Base-by-base conservation (phyloP, 371 early-diverging fungal species). In the Mortierella sp. region DNA sequence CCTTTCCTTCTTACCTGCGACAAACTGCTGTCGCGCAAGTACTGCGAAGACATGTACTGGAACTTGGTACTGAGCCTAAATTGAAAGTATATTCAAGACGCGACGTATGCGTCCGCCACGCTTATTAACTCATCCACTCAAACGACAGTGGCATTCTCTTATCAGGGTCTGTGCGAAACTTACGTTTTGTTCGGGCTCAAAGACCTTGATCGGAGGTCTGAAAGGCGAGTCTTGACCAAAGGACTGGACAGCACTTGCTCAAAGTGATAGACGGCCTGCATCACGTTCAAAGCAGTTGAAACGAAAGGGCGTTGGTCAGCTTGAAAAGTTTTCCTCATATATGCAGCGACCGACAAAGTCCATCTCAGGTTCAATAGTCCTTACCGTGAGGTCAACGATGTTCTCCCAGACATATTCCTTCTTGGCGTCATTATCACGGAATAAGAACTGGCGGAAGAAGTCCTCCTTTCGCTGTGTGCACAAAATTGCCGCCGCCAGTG, bases 401-500 rank as follows among this genome's bases (percentile, higher is more conserved):
- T 91, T 91, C 55, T 83, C 82, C 94, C 94, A 95, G 2, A 91
- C 83, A 38, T 74, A 89, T 27, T 87, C 84, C 6, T 85, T 82
- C 71, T 88, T 88, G 51, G 81, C 78, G 4, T 79, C 86, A 11
- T 88, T 87, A 43, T 89, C 90, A 7, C 88, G 80, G 72, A 92
- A 89, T 14, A 93, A 82, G 58, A 92, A 90, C 7, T 85, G 88
- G 3, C 82, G 83, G 82, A 82, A 93, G 70, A 91, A 90, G 8
- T 83, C 88, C 75, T 89, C 87, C 51, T 79, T 87, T 18, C 81
- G 86, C 74, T 91, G 93, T 0, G 94, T 93, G 43, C 91, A 89
- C 27, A 93, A 49, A 6, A 94, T 88, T 6, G 90, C 92, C 8
- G 94, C 89, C 0, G 91, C 88, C 8, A 91, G 75, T 0, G 93